Evolutionary conservation across 2,329 filamentous ascomycete species (phyloP).

Genomic region (Neonectria sp.): DNA sequence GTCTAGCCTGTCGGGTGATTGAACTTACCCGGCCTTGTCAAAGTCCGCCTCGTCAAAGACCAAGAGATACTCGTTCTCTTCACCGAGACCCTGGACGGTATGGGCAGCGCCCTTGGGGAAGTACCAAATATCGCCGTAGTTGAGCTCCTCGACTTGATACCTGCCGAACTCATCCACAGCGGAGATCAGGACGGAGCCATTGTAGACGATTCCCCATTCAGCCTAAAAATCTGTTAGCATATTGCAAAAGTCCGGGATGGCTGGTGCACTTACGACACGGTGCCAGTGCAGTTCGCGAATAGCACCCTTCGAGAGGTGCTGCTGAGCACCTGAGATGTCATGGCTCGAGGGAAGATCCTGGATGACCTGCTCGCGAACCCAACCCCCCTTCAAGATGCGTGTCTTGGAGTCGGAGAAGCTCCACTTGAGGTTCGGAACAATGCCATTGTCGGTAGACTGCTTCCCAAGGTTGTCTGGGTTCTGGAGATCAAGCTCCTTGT

Average conservation of each 20-base stretch:
- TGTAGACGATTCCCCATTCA: constrained; percentile 77
- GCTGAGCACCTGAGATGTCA: constrained; percentile 78
- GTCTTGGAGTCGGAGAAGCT: constrained; percentile 79
- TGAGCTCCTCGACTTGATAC: constrained; percentile 68
- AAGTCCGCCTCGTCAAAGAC: constrained; percentile 79
- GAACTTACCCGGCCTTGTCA: constrained; percentile 69
- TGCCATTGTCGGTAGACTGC: constrained; percentile 73
- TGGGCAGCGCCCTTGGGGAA: constrained; percentile 77
- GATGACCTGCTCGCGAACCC: constrained; percentile 76
- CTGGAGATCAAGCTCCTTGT: constrained; percentile 71
- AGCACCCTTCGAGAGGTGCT: constrained; percentile 77
- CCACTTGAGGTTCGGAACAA: constrained; percentile 79
- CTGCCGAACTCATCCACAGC: constrained; percentile 74
- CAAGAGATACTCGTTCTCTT: constrained; percentile 77
- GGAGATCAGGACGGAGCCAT: constrained; percentile 70
- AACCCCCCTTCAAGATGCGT: constrained; percentile 73
- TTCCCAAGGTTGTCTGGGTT: constrained; percentile 76
- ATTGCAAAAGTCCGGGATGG: fast-evolving
- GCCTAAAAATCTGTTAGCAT: constrained; percentile 57
- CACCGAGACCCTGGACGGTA: constrained; percentile 74
- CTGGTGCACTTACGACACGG: constrained; percentile 66
- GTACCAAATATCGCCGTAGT: constrained; percentile 77
- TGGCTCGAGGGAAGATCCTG: constrained; percentile 76
- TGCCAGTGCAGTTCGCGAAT: constrained; percentile 79
- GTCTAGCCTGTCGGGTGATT: fast-evolving